Evolutionary conservation across 306 rosid species (phyloP).

Genomic region (Albizia julibrissin): DNA sequence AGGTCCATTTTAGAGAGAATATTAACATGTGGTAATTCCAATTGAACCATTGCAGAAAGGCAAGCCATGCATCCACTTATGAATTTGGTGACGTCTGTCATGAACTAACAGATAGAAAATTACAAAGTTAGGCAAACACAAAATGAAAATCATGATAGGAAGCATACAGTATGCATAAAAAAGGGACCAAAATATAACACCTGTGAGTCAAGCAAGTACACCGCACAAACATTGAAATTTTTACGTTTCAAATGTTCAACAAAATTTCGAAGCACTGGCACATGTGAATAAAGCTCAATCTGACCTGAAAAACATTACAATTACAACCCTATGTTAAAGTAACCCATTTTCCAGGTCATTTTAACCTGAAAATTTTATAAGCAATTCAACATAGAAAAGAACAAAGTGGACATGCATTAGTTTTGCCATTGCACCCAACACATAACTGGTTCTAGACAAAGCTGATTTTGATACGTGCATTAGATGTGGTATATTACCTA

Average conservation of each 20-base stretch:
- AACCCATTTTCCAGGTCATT: not conserved
- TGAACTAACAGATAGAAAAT: conserved; percentile 56
- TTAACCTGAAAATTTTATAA: conserved; percentile 18
- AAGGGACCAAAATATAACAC: conserved; percentile 32
- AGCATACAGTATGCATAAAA: not conserved
- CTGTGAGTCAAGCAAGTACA: conserved; percentile 94
- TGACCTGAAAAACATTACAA: conserved; percentile 64
- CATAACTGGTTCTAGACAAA: not conserved
- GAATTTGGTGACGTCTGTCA: conserved; percentile 91
- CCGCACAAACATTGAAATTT: conserved; percentile 81
- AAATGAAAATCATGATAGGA: not conserved
- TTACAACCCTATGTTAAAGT: conserved; percentile 7
- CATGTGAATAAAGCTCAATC: conserved; percentile 91
- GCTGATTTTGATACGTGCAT: not conserved
- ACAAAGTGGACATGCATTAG: not conserved
- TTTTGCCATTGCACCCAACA: not conserved
- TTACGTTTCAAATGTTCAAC: conserved; percentile 84
- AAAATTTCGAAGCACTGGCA: conserved; percentile 77
- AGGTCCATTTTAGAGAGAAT: conserved; percentile 97
- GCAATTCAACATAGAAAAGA: not conserved
- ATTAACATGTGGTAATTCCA: conserved; percentile 90
- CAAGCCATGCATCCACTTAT: conserved; percentile 93
- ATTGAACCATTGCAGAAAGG: conserved; percentile 88
- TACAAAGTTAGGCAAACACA: conserved; percentile 17
- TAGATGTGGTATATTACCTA: not conserved